Percentiles rank a stretch among this genome's conserved stretches.
These are phyloP conservation scores for Fusarium newnesense DNA, from an alignment of 2,329 filamentous ascomycete species.

Conservation along the genomic window DNA sequence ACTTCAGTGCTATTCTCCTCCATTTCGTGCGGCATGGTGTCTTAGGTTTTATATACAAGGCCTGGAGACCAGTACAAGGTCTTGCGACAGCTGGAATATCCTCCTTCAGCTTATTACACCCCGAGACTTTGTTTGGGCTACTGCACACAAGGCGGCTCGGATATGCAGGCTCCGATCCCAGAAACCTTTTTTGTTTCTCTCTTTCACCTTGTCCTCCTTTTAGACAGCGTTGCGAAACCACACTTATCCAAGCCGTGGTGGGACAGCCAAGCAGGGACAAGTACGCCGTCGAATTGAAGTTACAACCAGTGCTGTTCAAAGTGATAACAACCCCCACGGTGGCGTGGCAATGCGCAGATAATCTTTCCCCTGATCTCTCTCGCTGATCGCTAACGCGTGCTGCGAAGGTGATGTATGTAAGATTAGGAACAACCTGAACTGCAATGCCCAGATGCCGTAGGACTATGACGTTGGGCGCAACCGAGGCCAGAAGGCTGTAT, in stretches of 20 bases:
- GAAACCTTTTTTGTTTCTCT: slow-evolving; percentile 30
- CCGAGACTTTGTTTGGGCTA: slow-evolving; percentile 28
- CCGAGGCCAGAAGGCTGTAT: slow-evolving; percentile 36
- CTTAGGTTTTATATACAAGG: slow-evolving; percentile 60
- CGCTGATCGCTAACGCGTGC: slow-evolving; percentile 23
- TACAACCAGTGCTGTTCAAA: slow-evolving; percentile 28
- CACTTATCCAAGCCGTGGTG: slow-evolving; percentile 47
- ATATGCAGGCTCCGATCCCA: slow-evolving; percentile 47
- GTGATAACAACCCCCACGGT: slow-evolving; percentile 35
- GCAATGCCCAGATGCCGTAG: slow-evolving; percentile 32
- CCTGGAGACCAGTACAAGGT: slow-evolving; percentile 25
- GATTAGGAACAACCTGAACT: slow-evolving; percentile 16
- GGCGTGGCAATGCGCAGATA: slow-evolving; percentile 34
- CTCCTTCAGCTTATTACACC: slow-evolving; percentile 37
- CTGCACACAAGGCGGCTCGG: slow-evolving; percentile 45
- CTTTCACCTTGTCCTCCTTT: slow-evolving; percentile 40
- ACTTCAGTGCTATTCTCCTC: slow-evolving; percentile 64
- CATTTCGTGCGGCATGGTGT: slow-evolving; percentile 66
- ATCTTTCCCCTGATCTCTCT: slow-evolving; percentile 27
- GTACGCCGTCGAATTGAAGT: slow-evolving; percentile 35
- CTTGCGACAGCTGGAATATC: slow-evolving; percentile 35
- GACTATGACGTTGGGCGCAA: slow-evolving; percentile 39
- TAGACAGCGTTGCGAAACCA: slow-evolving; percentile 47
- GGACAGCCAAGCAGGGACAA: slow-evolving; percentile 45
- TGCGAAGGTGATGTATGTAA: slow-evolving; percentile 32